Evolutionary conservation across 371 early-diverging fungal species (phyloP).

Genomic region (Rhizopus sp.): DNA sequence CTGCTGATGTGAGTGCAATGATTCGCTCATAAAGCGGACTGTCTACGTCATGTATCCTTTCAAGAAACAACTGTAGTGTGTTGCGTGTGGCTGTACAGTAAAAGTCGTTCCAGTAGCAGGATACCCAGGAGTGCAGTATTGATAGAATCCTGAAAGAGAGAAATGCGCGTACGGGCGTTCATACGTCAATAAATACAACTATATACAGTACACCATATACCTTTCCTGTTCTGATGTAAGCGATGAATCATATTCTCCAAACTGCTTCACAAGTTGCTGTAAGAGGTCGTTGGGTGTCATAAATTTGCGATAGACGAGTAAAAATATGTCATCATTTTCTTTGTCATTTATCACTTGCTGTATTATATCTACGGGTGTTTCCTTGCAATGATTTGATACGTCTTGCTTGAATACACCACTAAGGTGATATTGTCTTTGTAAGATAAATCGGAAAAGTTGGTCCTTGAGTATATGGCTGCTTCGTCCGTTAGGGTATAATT

Average conservation of each 20-base stretch:
- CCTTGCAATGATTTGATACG: not conserved
- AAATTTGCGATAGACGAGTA: slow-evolving; percentile 56
- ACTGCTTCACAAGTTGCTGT: slow-evolving; percentile 45
- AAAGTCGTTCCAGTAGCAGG: slow-evolving; percentile 54
- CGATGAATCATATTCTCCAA: not conserved
- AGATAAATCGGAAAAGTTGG: not conserved
- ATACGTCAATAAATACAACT: slow-evolving; percentile 7
- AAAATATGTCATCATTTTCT: slow-evolving; percentile 30
- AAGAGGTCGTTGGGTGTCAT: slow-evolving; percentile 55
- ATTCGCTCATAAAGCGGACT: slow-evolving; percentile 31
- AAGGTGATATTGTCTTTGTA: not conserved
- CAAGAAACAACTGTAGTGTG: slow-evolving; percentile 38
- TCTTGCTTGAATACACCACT: not conserved
- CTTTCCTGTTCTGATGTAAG: not conserved
- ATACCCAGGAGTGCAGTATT: slow-evolving; percentile 49
- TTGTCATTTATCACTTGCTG: slow-evolving; percentile 7
- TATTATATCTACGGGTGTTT: slow-evolving; percentile 7
- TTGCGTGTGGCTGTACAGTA: slow-evolving; percentile 49
- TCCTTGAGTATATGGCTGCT: not conserved
- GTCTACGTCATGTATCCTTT: slow-evolving; percentile 25
- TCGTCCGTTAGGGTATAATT: too few species aligned
- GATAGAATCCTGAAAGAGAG: slow-evolving; percentile 38
- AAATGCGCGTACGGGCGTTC: slow-evolving; percentile 8
- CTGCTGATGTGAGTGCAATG: slow-evolving; percentile 28
- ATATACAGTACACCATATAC: not conserved